Percentiles rank a stretch among this genome's conserved stretches.
Conservation (phyloP, 1,139 yeast genomes). For the Yamadazyma trypodendri region DNA sequence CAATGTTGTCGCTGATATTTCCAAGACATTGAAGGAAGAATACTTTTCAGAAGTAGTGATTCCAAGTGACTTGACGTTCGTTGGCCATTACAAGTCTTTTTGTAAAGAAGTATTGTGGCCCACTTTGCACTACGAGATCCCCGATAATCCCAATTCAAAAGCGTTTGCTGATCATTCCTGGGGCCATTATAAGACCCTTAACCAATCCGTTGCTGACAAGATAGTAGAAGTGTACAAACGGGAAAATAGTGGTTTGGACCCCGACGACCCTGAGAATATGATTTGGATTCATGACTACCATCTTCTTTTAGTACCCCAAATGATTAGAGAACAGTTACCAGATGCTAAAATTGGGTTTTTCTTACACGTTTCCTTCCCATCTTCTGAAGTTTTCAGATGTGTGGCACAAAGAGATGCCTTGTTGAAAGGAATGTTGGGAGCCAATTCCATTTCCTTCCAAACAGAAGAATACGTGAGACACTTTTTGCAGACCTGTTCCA, state of each 20-base stretch:
- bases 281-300: constrained; percentile 97
- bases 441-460: constrained; percentile 86
- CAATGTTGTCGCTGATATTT: constrained; percentile 50
- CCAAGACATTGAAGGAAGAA: constrained; percentile 41
- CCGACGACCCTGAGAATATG: constrained; percentile 44
- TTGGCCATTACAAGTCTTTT: constrained; percentile 86
- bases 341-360: constrained; percentile 88
- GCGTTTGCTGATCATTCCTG: constrained; percentile 96
- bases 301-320: constrained; percentile 77
- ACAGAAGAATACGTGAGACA: constrained; percentile 92
- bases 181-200: constrained; percentile 75
- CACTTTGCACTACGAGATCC: constrained; percentile 92
- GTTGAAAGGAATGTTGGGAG: constrained; percentile 82
- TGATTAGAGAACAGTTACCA: constrained; percentile 77
- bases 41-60: constrained; percentile 66
- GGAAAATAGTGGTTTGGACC: constrained; percentile 48
- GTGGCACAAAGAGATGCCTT: constrained; percentile 81
- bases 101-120: constrained; percentile 98
- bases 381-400: constrained; percentile 93
- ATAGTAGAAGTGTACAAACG: constrained; percentile 59
- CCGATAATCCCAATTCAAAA: constrained; percentile 90
- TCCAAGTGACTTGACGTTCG: constrained; percentile 74
- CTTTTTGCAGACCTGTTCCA: constrained; percentile 85
- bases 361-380: constrained; percentile 92
- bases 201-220: constrained; percentile 77